Evolutionary conservation across 176 grass and related monocot genomes (phyloP).

Genomic region (Pontederia paniculata): DNA sequence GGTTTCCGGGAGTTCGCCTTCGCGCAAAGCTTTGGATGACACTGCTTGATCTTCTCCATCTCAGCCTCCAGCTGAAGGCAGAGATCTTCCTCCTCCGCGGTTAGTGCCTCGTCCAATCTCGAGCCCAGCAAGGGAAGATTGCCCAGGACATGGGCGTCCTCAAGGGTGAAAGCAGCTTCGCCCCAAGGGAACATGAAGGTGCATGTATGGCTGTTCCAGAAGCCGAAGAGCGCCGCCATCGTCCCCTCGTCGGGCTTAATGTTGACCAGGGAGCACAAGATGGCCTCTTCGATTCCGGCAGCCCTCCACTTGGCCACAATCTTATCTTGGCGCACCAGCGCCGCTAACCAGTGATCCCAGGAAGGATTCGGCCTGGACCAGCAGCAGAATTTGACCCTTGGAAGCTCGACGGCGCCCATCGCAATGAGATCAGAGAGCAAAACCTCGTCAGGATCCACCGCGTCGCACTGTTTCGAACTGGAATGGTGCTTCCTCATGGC

Average conservation of each 20-base stretch:
- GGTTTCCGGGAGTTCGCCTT: no score
- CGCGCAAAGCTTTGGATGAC: no score
- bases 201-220: slow-evolving; percentile 27
- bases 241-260: neutral
- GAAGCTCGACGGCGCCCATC: neutral
- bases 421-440: neutral
- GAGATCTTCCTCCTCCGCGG: slow-evolving; percentile 28
- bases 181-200: slow-evolving; percentile 32
- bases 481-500: no score
- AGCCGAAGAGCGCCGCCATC: slow-evolving; percentile 16
- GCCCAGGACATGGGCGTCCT: slow-evolving; percentile 43
- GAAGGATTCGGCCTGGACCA: neutral
- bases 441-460: no score
- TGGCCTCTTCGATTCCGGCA: slow-evolving; percentile 2
- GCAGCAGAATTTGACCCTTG: neutral
- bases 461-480: no score
- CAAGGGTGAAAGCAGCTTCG: slow-evolving; percentile 37
- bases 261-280: slow-evolving; percentile 1
- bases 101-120: slow-evolving; percentile 23
- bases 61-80: slow-evolving; percentile 28
- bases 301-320: neutral
- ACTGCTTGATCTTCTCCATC: slow-evolving; percentile 55
- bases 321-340: neutral
- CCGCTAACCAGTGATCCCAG: slow-evolving; percentile 5
- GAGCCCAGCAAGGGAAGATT: slow-evolving; percentile 31